Evolutionary conservation across 2,329 filamentous ascomycete genomes (phyloP).

Genomic region (Cytospora piceae): DNA sequence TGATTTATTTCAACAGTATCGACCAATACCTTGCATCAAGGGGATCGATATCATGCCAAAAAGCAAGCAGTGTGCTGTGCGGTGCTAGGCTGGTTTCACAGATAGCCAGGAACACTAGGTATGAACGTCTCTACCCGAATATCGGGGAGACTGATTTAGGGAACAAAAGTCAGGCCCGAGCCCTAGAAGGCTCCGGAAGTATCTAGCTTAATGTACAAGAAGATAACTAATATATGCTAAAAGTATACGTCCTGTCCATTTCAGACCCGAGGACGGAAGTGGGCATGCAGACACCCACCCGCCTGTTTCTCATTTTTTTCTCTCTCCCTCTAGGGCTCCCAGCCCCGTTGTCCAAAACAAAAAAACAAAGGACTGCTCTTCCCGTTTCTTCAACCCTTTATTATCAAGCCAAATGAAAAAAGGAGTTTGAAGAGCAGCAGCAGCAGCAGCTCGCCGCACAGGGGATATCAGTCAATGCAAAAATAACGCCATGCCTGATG

Average conservation of each 20-base stretch:
- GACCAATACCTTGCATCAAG: not conserved
- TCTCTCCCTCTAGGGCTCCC: not conserved
- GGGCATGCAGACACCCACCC: not conserved
- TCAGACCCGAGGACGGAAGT: not conserved
- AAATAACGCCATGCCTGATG: conserved; percentile 13
- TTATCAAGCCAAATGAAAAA: not conserved
- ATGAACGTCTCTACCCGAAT: not conserved
- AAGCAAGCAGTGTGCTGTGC: not conserved
- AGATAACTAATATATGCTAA: not conserved
- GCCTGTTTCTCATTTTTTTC: not conserved
- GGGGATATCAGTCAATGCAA: conserved; percentile 18
- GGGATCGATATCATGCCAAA: not conserved
- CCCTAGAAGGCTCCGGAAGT: not conserved
- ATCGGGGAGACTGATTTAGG: not conserved
- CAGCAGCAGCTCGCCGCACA: conserved; percentile 3
- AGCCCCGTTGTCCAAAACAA: not conserved
- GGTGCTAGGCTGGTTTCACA: not conserved
- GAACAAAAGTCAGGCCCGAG: not conserved
- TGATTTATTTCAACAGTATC: too few species aligned
- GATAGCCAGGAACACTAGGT: not conserved
- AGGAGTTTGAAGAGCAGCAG: not conserved
- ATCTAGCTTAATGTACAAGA: not conserved
- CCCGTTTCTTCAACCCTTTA: not conserved
- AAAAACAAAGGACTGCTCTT: not conserved
- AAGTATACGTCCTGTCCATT: not conserved